Base-by-base conservation (phyloP, 1,284 basidiomycete species). In the Irpex rosettiformis region DNA sequence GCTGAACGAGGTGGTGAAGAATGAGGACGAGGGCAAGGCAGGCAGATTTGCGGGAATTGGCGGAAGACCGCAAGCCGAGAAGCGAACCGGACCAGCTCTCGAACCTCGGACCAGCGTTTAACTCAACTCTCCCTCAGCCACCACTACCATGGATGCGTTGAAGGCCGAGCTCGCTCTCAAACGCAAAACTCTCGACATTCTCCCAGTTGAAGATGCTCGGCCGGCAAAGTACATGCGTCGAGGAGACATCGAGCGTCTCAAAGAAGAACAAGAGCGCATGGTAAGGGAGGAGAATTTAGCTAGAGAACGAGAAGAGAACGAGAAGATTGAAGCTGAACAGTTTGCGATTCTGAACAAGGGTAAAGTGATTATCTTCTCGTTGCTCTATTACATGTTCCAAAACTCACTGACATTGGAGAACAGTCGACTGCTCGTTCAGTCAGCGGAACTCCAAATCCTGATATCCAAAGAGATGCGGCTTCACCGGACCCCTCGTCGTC, bases 121-220 rank as follows among this genome's bases (percentile, higher is more conserved):
- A 16, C n/a, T n/a, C n/a, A n/a, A 37, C 16, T 8, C 48, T 51
- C 8, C 25, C 11, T 24, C 43, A 8, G 16, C 13, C 48, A 27
- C 24, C 13, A 8, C 11, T 11, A 51, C 27, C 48, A 96, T 96
- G 93, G 88, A 96, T 69, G 85, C 86, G 25, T 86, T 96, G 67
- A 92, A 90, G 67, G 88, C 93, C 58, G 93, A 96, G 75, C 91
- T 98, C 62, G 89, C 87, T 22, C 75, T 83, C 58, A 97, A 98
- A 74, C 89, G 94, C 66, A 96, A 96, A 71, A 78, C 82, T 3
- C 67, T 82, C 18, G 72, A 84, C 5, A 72, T 77, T n/a, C 75
- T 78, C 29, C 62, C 68, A 22, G 74, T 73, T 33, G 59, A 71
- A 11, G 65, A 64, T 28, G 68, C 13, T 21, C 78, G 82, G 3